These are phyloP conservation scores for Chaetomiaceae sp. DNA, from an alignment of 2,329 filamentous ascomycete genomes.

Conservation along the genomic window DNA sequence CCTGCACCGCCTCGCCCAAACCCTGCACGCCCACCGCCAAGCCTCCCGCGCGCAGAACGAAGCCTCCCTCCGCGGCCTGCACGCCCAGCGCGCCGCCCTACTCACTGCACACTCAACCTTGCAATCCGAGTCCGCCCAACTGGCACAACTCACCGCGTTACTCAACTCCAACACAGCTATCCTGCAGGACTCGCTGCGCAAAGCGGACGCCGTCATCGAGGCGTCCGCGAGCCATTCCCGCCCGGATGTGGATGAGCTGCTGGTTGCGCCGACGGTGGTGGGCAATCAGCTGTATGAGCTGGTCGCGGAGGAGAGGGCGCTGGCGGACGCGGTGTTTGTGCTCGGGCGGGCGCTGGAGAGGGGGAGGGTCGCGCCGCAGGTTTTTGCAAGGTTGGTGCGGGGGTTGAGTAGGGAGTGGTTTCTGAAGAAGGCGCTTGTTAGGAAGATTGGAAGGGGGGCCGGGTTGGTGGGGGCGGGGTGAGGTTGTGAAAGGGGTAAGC, in stretches of 20 bases:
- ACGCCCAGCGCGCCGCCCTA: constrained; percentile 74
- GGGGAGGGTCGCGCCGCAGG: constrained; percentile 62
- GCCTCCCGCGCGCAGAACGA: constrained; percentile 65
- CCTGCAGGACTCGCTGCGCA: constrained; percentile 67
- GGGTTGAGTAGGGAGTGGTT: constrained; percentile 74
- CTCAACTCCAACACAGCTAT: constrained; percentile 73
- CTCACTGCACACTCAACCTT: constrained; percentile 61
- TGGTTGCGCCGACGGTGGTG: constrained; percentile 91
- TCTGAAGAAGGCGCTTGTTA: constrained; percentile 72
- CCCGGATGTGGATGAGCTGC: constrained; percentile 79
- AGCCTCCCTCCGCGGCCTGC: constrained; percentile 66
- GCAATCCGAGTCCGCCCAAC: constrained; percentile 64
- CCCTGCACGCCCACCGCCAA: constrained; percentile 62
- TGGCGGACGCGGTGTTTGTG: constrained; percentile 82
- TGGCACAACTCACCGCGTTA: constrained; percentile 64
- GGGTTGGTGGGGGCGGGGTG: constrained; percentile 42
- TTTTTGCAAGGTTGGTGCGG: constrained; percentile 73
- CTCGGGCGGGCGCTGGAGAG: constrained; percentile 68
- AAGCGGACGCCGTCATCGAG: constrained; percentile 72
- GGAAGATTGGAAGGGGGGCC: constrained; percentile 73
- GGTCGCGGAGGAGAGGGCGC: constrained; percentile 79
- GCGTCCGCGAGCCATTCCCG: constrained; percentile 62
- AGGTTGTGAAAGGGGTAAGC: too few species aligned
- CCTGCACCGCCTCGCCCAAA: constrained; percentile 65
- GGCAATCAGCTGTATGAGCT: constrained; percentile 86